Evolutionary conservation across 441 rosid species (phyloP).

Genomic region (Erysimum cheiri): DNA sequence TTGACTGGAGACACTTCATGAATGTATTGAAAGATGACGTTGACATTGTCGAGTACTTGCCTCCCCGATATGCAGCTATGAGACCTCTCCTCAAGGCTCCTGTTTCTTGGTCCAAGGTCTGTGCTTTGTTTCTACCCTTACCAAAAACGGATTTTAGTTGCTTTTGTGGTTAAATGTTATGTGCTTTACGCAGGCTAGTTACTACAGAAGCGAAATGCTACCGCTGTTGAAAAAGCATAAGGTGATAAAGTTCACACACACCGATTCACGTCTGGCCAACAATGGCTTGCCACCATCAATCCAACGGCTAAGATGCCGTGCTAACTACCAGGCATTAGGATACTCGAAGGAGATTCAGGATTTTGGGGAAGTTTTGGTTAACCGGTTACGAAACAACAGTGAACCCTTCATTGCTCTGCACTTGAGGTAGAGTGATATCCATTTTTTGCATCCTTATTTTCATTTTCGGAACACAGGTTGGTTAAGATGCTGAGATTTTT

Average conservation of each 20-base stretch:
- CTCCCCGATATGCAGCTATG: conserved; percentile 53
- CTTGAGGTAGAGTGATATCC: conserved; percentile 57
- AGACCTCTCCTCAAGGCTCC: conserved; percentile 86
- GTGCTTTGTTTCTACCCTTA: conserved; percentile 6
- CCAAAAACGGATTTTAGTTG: neutral
- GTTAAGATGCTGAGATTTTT: neutral
- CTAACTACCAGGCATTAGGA: conserved; percentile 81
- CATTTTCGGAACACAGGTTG: neutral
- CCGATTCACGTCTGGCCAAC: conserved; percentile 87
- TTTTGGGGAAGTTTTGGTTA: conserved; percentile 68
- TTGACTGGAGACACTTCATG: conserved; percentile 94
- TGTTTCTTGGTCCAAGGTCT: conserved; percentile 98
- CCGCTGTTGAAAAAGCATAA: conserved; percentile 67
- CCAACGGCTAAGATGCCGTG: conserved; percentile 89
- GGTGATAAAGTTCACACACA: conserved; percentile 90
- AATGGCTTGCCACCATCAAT: conserved; percentile 77
- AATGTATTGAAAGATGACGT: conserved; percentile 73
- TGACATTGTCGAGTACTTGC: conserved; percentile 81
- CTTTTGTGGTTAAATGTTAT: conserved; percentile 75
- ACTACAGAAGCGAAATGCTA: conserved; percentile 80
- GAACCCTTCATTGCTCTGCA: conserved; percentile 87
- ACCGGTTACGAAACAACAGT: conserved; percentile 65
- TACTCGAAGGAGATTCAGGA: conserved; percentile 74
- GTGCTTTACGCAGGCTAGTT: conserved; percentile 71
- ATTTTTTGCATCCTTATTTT: neutral